Conservation (phyloP, 192 early-diverging fungal species). For the Backusella macrospora region DNA sequence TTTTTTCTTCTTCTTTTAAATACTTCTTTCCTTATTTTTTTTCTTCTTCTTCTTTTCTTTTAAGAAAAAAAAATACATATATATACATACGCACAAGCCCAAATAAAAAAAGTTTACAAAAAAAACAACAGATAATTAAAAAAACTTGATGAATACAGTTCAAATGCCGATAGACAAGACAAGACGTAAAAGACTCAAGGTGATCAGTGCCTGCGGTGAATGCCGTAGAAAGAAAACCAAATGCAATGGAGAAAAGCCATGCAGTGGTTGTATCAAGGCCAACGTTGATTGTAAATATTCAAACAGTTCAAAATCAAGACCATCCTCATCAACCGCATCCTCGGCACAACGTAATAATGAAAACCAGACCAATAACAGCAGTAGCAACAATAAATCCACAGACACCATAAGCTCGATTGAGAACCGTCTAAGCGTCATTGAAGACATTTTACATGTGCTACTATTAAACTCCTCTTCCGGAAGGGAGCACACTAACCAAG, state of each 20-base stretch:
- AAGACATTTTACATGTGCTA: constrained; percentile 25
- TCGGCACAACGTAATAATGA: background rate
- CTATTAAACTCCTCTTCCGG: constrained; percentile 13
- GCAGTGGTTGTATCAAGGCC: constrained; percentile 26
- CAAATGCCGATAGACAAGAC: constrained; percentile 19
- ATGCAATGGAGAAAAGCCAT: constrained; percentile 32
- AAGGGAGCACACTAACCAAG: constrained; percentile 5
- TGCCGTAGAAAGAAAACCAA: constrained; percentile 33
- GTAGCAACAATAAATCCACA: background rate
- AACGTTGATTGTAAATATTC: constrained; percentile 28
- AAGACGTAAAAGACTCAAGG: constrained; percentile 32
- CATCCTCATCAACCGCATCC: background rate
- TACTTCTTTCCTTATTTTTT: background rate
- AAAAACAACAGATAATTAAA: no score
- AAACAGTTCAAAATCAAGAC: constrained; percentile 21
- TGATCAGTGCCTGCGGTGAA: constrained; percentile 31
- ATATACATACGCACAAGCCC: no score
- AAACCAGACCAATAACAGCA: background rate
- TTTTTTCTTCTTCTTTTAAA: background rate
- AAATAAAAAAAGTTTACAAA: no score
- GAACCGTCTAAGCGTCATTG: constrained; percentile 25
- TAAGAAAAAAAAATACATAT: background rate
- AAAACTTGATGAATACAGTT: constrained; percentile 8
- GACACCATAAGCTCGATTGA: constrained; percentile 26
- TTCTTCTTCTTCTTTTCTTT: background rate